phyloP scores from a whole-genome alignment of 306 rosid species.

The Pyrus betulifolia region DNA sequence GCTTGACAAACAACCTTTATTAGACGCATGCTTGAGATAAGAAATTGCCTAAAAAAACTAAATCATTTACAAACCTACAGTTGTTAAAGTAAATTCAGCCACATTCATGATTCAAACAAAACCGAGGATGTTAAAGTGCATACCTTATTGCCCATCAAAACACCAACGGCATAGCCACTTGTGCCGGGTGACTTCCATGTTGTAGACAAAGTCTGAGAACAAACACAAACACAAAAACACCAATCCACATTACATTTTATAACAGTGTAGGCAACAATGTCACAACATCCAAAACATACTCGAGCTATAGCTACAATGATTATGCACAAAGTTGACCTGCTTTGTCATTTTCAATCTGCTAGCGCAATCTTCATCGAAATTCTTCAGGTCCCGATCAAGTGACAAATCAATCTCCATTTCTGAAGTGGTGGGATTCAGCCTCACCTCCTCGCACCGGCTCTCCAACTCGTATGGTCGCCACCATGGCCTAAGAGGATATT shows the following conservation, averaged over 20 bases:
- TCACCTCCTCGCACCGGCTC: conserved; percentile 77
- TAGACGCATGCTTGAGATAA: not conserved
- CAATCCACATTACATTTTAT: not conserved
- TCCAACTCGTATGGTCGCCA: conserved; percentile 89
- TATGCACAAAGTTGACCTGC: conserved; percentile 39
- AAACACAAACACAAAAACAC: conserved; percentile 10
- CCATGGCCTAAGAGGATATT: conserved; percentile 77
- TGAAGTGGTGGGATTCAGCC: conserved; percentile 47
- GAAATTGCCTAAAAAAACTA: not conserved
- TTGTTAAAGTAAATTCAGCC: not conserved
- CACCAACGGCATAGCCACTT: conserved; percentile 61
- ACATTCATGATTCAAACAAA: not conserved
- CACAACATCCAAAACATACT: not conserved
- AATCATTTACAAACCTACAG: not conserved
- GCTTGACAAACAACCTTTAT: not conserved
- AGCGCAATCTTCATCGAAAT: conserved; percentile 44
- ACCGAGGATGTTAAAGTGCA: conserved; percentile 7
- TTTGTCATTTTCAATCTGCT: conserved; percentile 35
- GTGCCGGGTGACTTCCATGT: conserved; percentile 57
- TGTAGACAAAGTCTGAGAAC: conserved; percentile 61
- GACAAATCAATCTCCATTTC: conserved; percentile 67
- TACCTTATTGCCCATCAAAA: conserved; percentile 79
- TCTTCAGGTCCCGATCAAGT: conserved; percentile 45
- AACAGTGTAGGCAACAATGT: not conserved
- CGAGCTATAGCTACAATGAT: not conserved